Evolutionary conservation across 805 yeast genomes (phyloP).

Genomic region (Scheffersomyces amazonensis): DNA sequence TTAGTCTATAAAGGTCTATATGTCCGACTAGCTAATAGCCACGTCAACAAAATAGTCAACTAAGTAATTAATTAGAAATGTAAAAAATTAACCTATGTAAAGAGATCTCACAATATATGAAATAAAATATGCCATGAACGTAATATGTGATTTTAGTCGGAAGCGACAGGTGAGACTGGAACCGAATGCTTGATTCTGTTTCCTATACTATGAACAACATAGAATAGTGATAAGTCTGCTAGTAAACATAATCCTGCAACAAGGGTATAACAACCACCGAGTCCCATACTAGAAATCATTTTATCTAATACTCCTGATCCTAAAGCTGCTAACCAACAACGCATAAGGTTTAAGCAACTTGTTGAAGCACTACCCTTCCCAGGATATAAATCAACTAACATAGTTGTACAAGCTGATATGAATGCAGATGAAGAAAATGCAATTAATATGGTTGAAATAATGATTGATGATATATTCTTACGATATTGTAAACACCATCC

Average conservation of each 20-base stretch:
- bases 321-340: constrained; percentile 73
- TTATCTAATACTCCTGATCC: constrained; percentile 63
- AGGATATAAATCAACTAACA: constrained; percentile 78
- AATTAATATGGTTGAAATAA: constrained; percentile 55
- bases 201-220: constrained; percentile 4
- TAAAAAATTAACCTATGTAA: too few species aligned
- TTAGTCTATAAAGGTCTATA: too few species aligned
- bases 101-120: too few species aligned
- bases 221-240: constrained; percentile 4
- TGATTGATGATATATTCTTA: constrained; percentile 50
- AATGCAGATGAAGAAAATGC: constrained; percentile 60
- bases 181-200: neutral
- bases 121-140: too few species aligned
- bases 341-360: constrained; percentile 64
- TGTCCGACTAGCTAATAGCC: too few species aligned
- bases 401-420: constrained; percentile 56
- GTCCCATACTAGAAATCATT: constrained; percentile 55
- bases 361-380: constrained; percentile 68
- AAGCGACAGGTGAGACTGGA: neutral
- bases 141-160: neutral
- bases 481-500: constrained; percentile 70
- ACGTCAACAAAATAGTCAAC: too few species aligned
- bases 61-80: too few species aligned
- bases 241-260: constrained; percentile 46
- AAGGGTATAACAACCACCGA: constrained; percentile 80